A percentile compares a stretch with the other conserved stretches of the same genome.
These are phyloP conservation scores for Arthrinium phaeospermum DNA, from an alignment of 2,329 filamentous ascomycete species.

Conservation along the genomic window DNA sequence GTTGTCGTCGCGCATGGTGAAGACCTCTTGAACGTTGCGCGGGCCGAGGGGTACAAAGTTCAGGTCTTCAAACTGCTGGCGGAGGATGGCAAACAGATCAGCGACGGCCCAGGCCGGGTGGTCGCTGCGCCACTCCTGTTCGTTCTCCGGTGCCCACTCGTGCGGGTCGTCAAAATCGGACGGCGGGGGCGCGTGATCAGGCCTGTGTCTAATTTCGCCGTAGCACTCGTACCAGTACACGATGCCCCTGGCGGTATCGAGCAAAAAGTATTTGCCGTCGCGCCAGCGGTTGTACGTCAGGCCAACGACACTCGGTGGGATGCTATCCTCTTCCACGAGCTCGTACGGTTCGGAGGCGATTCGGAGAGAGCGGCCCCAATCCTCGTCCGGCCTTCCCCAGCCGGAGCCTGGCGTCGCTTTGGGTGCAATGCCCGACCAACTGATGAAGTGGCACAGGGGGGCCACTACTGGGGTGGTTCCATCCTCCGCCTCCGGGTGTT, in stretches of 20 bases:
- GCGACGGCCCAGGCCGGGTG: neutral
- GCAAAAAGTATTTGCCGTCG: neutral
- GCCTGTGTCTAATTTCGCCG: neutral
- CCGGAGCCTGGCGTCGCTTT: neutral
- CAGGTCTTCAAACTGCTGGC: neutral
- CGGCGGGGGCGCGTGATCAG: too few species aligned
- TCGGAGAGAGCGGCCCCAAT: neutral
- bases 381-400: neutral
- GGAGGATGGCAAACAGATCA: neutral
- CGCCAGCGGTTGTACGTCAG: neutral
- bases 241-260: constrained; percentile 17
- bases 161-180: neutral
- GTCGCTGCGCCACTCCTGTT: neutral
- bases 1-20: neutral
- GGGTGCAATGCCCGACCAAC: neutral
- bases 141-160: neutral
- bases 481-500: neutral
- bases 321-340: neutral
- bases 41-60: neutral
- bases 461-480: neutral
- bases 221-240: constrained; percentile 16
- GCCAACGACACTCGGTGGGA: constrained; percentile 19
- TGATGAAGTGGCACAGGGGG: constrained; percentile 17
- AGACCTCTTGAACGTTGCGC: neutral
- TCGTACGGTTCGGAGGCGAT: neutral